Conservation (phyloP, 1,139 yeast species). For the Candida sanyaensis region DNA sequence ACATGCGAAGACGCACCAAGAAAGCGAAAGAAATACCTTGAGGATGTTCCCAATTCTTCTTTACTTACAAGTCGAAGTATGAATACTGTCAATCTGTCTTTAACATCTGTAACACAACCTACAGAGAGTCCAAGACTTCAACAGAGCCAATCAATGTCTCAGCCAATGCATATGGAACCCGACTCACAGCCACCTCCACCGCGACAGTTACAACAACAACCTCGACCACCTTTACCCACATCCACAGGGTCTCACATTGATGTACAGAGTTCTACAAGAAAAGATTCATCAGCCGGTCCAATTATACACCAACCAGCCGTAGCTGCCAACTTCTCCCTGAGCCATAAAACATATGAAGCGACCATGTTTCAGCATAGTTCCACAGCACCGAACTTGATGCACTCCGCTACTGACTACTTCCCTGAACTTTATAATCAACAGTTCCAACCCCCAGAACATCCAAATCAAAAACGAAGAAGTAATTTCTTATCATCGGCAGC, state of each 20-base stretch:
- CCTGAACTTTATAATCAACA: conserved; percentile 9
- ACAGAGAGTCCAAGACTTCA: background rate
- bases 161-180: background rate
- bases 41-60: conserved; percentile 47
- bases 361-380: conserved; percentile 18
- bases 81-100: background rate
- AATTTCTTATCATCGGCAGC: conserved; percentile 75
- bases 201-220: background rate
- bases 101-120: background rate
- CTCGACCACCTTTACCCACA: background rate
- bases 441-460: conserved; percentile 4
- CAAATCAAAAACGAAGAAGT: conserved; percentile 22
- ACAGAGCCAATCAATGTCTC: background rate
- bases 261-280: background rate
- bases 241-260: background rate
- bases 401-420: conserved; percentile 7
- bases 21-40: conserved; percentile 78
- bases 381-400: conserved; percentile 13
- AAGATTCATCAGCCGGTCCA: background rate
- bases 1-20: conserved; percentile 90
- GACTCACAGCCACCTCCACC: background rate
- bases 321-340: conserved; percentile 1
- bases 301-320: background rate
- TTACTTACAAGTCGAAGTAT: conserved; percentile 8
- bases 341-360: conserved; percentile 16